A percentile compares a stretch with the other conserved stretches of the same genome.
Conservation (phyloP, 23 red algal genomes). For the Gracilaria gracilis region DNA sequence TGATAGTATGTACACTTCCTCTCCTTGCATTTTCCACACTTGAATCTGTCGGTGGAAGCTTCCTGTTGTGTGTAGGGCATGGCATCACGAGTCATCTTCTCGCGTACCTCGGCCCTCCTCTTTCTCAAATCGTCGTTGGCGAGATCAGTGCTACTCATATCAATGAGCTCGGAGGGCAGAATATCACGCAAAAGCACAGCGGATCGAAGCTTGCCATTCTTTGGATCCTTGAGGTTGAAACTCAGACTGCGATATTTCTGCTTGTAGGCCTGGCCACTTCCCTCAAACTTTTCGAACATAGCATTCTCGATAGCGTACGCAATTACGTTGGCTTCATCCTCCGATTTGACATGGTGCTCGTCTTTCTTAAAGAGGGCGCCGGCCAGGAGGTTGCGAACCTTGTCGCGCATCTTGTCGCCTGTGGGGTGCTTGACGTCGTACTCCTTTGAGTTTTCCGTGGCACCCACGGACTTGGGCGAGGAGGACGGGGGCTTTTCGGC, state of each 20-base stretch:
- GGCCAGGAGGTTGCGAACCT: slow-evolving; percentile 69
- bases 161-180: slow-evolving; percentile 65
- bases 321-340: slow-evolving; percentile 28
- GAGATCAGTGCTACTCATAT: slow-evolving; percentile 85
- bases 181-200: slow-evolving; percentile 73
- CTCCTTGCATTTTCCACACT: slow-evolving; percentile 96
- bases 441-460: slow-evolving; percentile 9
- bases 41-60: slow-evolving; percentile 90
- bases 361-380: slow-evolving; percentile 64
- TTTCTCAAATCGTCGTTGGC: slow-evolving; percentile 85
- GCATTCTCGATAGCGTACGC: slow-evolving; percentile 77
- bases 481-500: slow-evolving; percentile 11
- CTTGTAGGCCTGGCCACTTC: slow-evolving; percentile 70
- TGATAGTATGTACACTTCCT: slow-evolving; percentile 96
- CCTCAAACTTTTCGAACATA: slow-evolving; percentile 69
- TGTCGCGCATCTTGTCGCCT: slow-evolving; percentile 81
- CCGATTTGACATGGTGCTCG: slow-evolving; percentile 30
- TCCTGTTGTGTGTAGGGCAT: slow-evolving; percentile 66
- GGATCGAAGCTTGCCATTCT: slow-evolving; percentile 80
- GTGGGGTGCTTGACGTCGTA: slow-evolving; percentile 63
- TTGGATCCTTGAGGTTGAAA: slow-evolving; percentile 90
- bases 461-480: neutral
- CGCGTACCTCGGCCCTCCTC: slow-evolving; percentile 61
- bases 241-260: slow-evolving; percentile 84
- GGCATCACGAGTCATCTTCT: slow-evolving; percentile 85